Base-by-base conservation (phyloP, 73 alveolate genomes). In the Paramecium biaurelia region DNA sequence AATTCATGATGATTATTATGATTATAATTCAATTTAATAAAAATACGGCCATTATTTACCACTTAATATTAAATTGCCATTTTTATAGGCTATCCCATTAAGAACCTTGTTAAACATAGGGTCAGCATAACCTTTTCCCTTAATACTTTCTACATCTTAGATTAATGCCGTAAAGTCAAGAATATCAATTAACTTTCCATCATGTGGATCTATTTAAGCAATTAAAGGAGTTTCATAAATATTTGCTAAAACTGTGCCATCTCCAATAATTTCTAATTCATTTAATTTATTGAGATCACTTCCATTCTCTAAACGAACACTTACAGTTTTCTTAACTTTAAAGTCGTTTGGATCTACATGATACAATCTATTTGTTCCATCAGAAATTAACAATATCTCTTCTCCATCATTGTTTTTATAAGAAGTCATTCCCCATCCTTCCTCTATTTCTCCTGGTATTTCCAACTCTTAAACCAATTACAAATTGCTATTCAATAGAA, bases 11-110 rank as follows among this genome's bases (percentile, higher is more conserved):
- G 9, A 74, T 26, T 63, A 58, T 58, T 58, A 30, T 63, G 41
- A 63, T 63, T 63, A 32, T 63, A 63, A 63, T 23, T 63, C 84
- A 63, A 63, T 63, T 63, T 63, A 63, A 63, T 63, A 63, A 32
- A 79, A 79, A 79, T 38, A 79, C 4, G 90, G 90, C 90, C 90
- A 79, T 24, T 79, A 28, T 8, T 79, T 79, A n/a, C 90, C 90
- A 30, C 76, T 15, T 42, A 79, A 38, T 12, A 79, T 47, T 47
- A 79, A 79, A 12, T 42, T 45, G 28, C 72, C 90, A 8, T 8
- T 7, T 42, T 57, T 14, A 47, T 79, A 79, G 4, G 90, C 90
- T n/a, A 79, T 79, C 1, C 90, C 90, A 45, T 79, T 79, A 2
- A 79, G 9, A 3, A 79, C 90, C 24, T 79, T 79, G 28, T 79